phyloP scores from a whole-genome alignment of 108 stramenopile genomes.

The Skeletonema grethae region DNA sequence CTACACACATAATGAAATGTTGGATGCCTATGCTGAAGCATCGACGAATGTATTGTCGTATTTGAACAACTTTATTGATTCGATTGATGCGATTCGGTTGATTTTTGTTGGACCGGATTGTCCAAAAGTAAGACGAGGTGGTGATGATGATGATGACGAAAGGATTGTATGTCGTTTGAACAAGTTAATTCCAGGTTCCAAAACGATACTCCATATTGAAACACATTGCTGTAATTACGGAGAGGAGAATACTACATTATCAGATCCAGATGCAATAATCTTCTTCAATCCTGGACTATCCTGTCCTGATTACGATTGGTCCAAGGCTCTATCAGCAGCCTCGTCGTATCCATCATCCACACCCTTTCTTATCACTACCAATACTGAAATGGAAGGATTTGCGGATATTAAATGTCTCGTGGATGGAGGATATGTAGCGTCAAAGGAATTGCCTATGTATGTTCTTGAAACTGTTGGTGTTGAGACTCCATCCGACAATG shows the following conservation, averaged over 20 bases:
- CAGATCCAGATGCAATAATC: slow-evolving; percentile 70
- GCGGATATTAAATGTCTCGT: slow-evolving; percentile 73
- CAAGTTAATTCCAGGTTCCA: slow-evolving; percentile 11
- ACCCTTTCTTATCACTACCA: slow-evolving; percentile 84
- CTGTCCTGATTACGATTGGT: slow-evolving; percentile 88
- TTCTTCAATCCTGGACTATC: slow-evolving; percentile 93
- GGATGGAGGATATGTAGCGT: slow-evolving; percentile 57
- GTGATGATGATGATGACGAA: neutral
- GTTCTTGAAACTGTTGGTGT: slow-evolving; percentile 36
- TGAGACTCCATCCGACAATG: slow-evolving; percentile 24
- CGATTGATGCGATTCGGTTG: slow-evolving; percentile 49
- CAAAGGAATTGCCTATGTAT: slow-evolving; percentile 26
- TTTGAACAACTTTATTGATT: slow-evolving; percentile 33
- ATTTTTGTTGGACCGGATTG: slow-evolving; percentile 82
- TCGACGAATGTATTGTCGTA: slow-evolving; percentile 60
- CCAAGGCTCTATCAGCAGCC: slow-evolving; percentile 48
- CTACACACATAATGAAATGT: slow-evolving; percentile 28
- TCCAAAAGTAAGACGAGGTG: slow-evolving; percentile 40
- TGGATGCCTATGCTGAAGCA: slow-evolving; percentile 80
- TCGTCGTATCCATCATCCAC: slow-evolving; percentile 28
- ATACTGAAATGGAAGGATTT: slow-evolving; percentile 87
- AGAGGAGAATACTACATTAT: slow-evolving; percentile 1
- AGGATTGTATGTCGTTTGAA: neutral
- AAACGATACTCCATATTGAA: slow-evolving; percentile 26
- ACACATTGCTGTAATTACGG: slow-evolving; percentile 48